Evolutionary conservation across 192 early-diverging fungal species (phyloP), one percentile per base, ranked within the genome.

Genomic region (Coemansia sp.): DNA sequence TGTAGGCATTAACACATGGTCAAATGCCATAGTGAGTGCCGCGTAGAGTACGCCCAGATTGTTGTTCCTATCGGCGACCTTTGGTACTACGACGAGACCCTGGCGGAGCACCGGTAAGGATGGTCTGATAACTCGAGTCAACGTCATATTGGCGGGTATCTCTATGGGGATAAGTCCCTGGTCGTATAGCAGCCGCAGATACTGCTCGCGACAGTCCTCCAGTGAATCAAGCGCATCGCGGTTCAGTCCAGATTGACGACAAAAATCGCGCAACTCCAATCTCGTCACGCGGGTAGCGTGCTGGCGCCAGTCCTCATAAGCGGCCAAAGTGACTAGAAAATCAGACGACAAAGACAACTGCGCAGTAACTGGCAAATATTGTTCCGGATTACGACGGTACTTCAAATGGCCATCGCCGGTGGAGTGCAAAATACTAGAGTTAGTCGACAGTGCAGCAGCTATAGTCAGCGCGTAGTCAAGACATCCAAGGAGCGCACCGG

Each of bases 391-490:
- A 20, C 43, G 33, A 2, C 64, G 58, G 44, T 67, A 77, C 61
- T 16, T 31, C 24, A 49, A 29, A 16, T 52, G 36, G 1, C 5
- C 40, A 27, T 61, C 40, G 16, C 40, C 55, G 11, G 7, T 47
- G 36, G 53, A 73, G 6, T 66, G 53, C 27, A 73, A 33, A n/a
- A 79, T 67, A 24, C 41, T 24, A 9, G 20, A 63, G 38, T 39
- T 60, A 16, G 44, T 49, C 7, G 62, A 68, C 41, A 90, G 83
- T 27, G 83, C 88, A 43, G 88, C 88, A 20, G 87, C 90, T 11
- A 95, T 81, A 5, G 92, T 92, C 9, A 95, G 62, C 13, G 92
- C 85, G 0, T 92, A 91, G 60, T 95, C 93, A 3, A 95, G 70
- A 36, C 93, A 95, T 38, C 88, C 71, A 64, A 93, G 90, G 8